Conservation (phyloP, 345 rosid genomes). For the Rhodamnia rubescens region DNA sequence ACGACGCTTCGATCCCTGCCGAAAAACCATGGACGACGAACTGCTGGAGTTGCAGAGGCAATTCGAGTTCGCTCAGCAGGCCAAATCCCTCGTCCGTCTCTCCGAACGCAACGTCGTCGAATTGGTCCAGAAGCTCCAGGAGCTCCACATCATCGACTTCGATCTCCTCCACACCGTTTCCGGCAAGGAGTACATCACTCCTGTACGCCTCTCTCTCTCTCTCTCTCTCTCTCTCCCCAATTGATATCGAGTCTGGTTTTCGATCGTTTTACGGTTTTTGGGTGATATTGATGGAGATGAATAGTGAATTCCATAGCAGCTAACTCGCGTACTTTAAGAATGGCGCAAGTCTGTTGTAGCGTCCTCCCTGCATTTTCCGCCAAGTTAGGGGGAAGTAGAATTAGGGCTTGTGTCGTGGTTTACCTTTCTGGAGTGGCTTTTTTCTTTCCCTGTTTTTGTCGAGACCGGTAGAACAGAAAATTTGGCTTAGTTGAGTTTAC, state of each 20-base stretch:
- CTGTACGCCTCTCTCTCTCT: constrained; percentile 22
- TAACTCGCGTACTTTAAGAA: not conserved
- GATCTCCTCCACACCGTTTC: constrained; percentile 96
- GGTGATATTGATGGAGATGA: not conserved
- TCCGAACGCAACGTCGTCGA: constrained; percentile 96
- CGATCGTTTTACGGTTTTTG: not conserved
- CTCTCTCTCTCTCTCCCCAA: not conserved
- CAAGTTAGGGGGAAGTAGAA: not conserved
- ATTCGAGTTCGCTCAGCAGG: constrained; percentile 91
- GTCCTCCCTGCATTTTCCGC: not conserved
- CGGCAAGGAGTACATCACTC: constrained; percentile 93
- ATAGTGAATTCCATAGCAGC: not conserved
- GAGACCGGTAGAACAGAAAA: not conserved
- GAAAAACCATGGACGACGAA: constrained; percentile 67
- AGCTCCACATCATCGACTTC: constrained; percentile 85
- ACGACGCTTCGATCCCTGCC: not conserved
- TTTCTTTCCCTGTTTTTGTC: not conserved
- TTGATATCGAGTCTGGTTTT: not conserved
- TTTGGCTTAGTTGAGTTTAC: not conserved
- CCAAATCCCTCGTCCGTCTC: constrained; percentile 74
- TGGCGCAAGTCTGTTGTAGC: not conserved
- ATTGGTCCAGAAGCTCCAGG: constrained; percentile 90
- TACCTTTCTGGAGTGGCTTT: not conserved
- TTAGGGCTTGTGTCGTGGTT: not conserved
- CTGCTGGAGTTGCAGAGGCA: constrained; percentile 80